phyloP scores from a whole-genome alignment of 2,329 filamentous ascomycete genomes.

The Fonsecaea pedrosoi region DNA sequence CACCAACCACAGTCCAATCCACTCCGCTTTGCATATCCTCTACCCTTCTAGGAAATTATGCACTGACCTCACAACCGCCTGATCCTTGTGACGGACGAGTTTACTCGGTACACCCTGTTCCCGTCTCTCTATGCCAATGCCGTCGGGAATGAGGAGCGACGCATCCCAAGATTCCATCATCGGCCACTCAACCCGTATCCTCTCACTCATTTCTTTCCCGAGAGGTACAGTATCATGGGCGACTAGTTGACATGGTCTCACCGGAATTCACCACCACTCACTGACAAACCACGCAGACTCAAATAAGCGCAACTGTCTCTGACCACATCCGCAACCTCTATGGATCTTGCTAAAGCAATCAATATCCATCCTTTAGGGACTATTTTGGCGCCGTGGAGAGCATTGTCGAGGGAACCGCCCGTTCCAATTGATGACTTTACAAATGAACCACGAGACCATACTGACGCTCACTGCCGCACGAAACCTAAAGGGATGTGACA shows the following conservation, averaged over 20 bases:
- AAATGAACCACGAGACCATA: constrained; percentile 35
- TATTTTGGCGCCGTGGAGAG: constrained; percentile 25
- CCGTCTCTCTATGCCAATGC: background rate
- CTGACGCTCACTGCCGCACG: constrained; percentile 19
- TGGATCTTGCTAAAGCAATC: constrained; percentile 18
- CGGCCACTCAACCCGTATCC: background rate
- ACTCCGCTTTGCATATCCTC: background rate
- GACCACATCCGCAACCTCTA: constrained; percentile 43
- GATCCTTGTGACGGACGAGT: background rate
- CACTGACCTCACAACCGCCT: background rate
- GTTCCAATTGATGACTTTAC: constrained; percentile 22
- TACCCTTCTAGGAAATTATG: background rate
- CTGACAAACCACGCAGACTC: constrained; percentile 53
- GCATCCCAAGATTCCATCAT: background rate
- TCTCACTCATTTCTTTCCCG: background rate
- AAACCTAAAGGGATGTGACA: constrained; percentile 19
- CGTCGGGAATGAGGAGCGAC: background rate
- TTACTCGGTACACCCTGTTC: background rate
- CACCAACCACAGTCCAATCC: background rate
- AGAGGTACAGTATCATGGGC: background rate
- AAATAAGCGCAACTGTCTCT: constrained; percentile 49
- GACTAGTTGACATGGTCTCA: constrained; percentile 39
- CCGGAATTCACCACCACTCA: constrained; percentile 44
- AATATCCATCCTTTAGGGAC: constrained; percentile 23
- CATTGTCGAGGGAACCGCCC: constrained; percentile 26